These are phyloP conservation scores for Macrocybe gigantea DNA, from an alignment of 768 basidiomycete genomes.

Conservation along the genomic window DNA sequence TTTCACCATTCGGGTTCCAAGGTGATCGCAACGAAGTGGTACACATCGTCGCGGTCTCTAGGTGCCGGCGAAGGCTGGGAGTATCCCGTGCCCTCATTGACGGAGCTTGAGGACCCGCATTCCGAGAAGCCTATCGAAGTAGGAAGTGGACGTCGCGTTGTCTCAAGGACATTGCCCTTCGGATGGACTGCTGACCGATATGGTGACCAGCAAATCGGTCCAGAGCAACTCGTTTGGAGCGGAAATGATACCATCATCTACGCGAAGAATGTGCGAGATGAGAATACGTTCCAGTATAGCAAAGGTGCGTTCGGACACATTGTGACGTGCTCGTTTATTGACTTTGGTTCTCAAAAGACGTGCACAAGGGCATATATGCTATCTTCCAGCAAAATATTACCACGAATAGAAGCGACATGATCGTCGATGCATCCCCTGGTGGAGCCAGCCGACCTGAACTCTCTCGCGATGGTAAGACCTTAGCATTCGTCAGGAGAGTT, in stretches of 20 bases:
- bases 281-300: conserved; percentile 48
- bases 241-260: conserved; percentile 55
- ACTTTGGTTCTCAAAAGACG: conserved; percentile 34
- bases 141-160: conserved; percentile 46
- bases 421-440: conserved; percentile 56
- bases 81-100: conserved; percentile 45
- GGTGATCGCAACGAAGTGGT: conserved; percentile 76
- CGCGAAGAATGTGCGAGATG: conserved; percentile 58
- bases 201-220: conserved; percentile 65
- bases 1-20: conserved; percentile 63
- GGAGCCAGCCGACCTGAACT: conserved; percentile 72
- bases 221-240: conserved; percentile 64
- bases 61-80: conserved; percentile 75
- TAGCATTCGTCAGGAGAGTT: conserved; percentile 71
- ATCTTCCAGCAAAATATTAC: conserved; percentile 67
- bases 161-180: conserved; percentile 50
- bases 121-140: conserved; percentile 21
- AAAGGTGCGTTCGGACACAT: conserved; percentile 40
- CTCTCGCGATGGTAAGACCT: conserved; percentile 60
- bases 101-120: conserved; percentile 15
- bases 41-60: conserved; percentile 55
- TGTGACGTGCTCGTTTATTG: neutral
- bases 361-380: conserved; percentile 65
- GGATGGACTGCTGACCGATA: conserved; percentile 61
- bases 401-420: conserved; percentile 38